A percentile compares a stretch with the other conserved stretches of the same genome.
phyloP scores from a whole-genome alignment of 139 green algal species.

The Chlorella sp. region DNA sequence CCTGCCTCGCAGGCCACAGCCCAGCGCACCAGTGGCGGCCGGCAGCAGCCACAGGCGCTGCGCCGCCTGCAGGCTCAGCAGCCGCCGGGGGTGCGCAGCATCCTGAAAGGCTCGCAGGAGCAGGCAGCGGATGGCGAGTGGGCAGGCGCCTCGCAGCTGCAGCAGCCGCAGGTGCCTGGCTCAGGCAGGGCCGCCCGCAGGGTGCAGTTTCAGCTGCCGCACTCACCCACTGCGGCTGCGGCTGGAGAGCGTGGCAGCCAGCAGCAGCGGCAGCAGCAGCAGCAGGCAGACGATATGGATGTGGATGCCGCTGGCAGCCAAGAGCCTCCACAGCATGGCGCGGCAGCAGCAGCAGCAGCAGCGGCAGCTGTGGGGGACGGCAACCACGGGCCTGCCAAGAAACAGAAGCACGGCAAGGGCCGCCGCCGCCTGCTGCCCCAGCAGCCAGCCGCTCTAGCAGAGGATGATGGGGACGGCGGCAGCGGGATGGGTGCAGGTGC shows the following conservation, averaged over 20 bases:
- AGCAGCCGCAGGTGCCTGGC: neutral
- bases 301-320: neutral
- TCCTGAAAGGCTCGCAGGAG: neutral
- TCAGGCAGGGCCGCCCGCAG: neutral
- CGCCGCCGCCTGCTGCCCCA: constrained; percentile 18
- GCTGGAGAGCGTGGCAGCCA: neutral
- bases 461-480: neutral
- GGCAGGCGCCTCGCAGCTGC: neutral
- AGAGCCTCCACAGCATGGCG: neutral
- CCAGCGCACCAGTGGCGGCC: neutral
- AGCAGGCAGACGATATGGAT: neutral
- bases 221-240: neutral
- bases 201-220: constrained; percentile 17
- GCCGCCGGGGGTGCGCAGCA: neutral
- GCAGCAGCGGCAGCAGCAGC: neutral
- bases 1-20: too few species aligned
- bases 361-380: too few species aligned
- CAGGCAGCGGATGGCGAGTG: neutral
- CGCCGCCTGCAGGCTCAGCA: neutral
- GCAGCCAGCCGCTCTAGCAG: neutral
- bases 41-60: neutral
- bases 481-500: neutral
- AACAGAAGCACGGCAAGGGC: neutral
- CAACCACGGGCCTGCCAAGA: too few species aligned
- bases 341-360: neutral